These are phyloP conservation scores for Podospora anserina DNA, from an alignment of 495 filamentous ascomycete species.

Conservation along the genomic window DNA sequence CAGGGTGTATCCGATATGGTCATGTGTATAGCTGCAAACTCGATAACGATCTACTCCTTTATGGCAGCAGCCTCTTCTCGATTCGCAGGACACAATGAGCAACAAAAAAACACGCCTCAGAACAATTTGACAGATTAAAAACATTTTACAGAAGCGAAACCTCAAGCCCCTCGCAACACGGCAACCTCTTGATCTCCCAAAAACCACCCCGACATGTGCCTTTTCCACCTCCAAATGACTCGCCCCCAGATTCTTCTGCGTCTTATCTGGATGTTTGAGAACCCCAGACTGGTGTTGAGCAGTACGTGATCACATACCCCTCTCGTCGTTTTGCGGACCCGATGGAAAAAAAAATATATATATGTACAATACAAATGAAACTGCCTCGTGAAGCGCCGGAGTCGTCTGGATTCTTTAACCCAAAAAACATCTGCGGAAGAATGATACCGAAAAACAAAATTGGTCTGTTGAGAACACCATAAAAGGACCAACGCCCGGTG, in stretches of 20 bases:
- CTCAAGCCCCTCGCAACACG: not conserved
- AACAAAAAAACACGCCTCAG: not conserved
- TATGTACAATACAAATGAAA: slow-evolving; percentile 18
- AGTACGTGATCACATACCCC: not conserved
- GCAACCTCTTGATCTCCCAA: not conserved
- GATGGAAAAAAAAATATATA: slow-evolving; percentile 15
- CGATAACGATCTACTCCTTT: not conserved
- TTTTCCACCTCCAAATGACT: not conserved
- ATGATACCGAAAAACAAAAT: slow-evolving; percentile 5
- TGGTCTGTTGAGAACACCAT: not conserved
- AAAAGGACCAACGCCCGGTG: slow-evolving; percentile 4
- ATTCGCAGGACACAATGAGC: not conserved
- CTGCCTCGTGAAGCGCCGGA: not conserved
- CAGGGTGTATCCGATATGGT: not conserved
- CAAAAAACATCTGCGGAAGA: slow-evolving; percentile 2
- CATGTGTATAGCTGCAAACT: not conserved
- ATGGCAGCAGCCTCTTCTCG: not conserved
- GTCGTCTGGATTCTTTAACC: not conserved
- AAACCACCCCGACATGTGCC: not conserved
- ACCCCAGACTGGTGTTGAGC: not conserved
- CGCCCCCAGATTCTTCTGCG: not conserved
- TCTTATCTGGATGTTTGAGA: not conserved
- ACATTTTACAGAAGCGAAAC: slow-evolving; percentile 11
- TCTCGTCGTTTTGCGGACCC: not conserved
- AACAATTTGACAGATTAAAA: slow-evolving; percentile 6